Evolutionary conservation across 805 yeast genomes (phyloP).

Genomic region (Torulaspora gathmanii): DNA sequence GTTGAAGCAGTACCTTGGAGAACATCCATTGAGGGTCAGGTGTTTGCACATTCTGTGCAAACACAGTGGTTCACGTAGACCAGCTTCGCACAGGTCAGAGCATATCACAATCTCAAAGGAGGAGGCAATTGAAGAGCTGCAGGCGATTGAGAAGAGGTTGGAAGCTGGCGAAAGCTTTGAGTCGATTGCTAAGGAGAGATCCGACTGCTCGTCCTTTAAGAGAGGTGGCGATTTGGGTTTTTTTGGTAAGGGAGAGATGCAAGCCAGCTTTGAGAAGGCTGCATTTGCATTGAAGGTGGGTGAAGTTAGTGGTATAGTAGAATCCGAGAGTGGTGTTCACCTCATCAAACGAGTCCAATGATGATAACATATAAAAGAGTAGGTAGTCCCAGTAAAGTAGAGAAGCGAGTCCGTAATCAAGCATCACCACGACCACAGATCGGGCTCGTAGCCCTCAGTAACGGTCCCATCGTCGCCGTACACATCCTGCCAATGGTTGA

Average conservation of each 20-base stretch:
- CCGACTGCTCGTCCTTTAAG: constrained; percentile 83
- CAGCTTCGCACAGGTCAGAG: constrained; percentile 83
- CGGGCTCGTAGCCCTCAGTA: constrained; percentile 56
- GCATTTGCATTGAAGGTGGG: constrained; percentile 79
- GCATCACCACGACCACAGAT: constrained; percentile 37
- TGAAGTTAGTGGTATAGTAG: constrained; percentile 76
- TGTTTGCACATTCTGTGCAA: constrained; percentile 80
- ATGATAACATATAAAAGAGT: constrained; percentile 17
- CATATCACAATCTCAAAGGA: constrained; percentile 75
- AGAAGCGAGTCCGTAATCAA: constrained; percentile 9
- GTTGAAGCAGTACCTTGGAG: constrained; percentile 52
- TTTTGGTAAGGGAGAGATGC: constrained; percentile 91
- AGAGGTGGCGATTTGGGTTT: constrained; percentile 90
- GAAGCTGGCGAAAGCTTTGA: constrained; percentile 44
- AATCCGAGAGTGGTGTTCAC: constrained; percentile 88
- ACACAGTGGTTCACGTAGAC: constrained; percentile 79
- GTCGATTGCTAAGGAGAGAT: constrained; percentile 73
- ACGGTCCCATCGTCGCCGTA: constrained; percentile 64
- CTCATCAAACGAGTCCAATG: constrained; percentile 78
- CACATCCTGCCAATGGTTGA: constrained; percentile 70
- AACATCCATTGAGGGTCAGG: constrained; percentile 63
- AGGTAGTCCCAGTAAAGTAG: background rate
- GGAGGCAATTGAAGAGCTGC: constrained; percentile 67
- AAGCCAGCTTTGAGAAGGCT: constrained; percentile 86
- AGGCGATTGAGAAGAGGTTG: constrained; percentile 54